These are phyloP conservation scores for Lactarius quietus DNA, from an alignment of 768 basidiomycete species.

Conservation along the genomic window DNA sequence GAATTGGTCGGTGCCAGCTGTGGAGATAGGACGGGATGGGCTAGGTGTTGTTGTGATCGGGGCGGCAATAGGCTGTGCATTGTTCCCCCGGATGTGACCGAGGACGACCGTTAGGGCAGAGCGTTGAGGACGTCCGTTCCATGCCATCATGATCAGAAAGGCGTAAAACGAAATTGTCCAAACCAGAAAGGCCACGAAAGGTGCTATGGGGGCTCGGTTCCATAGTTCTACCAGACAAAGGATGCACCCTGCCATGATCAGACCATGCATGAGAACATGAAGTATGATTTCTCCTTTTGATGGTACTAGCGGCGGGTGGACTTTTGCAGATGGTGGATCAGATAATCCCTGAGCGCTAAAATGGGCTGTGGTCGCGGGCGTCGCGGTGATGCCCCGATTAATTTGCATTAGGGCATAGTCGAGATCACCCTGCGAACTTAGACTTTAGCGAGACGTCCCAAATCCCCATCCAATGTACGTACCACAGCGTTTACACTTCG, in stretches of 20 bases:
- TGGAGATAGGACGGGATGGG: constrained; percentile 41
- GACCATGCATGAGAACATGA: constrained; percentile 52
- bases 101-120: constrained; percentile 55
- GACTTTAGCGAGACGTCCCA: neutral
- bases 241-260: constrained; percentile 56
- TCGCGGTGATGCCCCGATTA: constrained; percentile 43
- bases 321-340: constrained; percentile 28
- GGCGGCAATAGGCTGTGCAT: constrained; percentile 28
- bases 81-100: constrained; percentile 40
- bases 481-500: constrained; percentile 71
- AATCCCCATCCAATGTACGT: constrained; percentile 31
- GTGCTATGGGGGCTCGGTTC: constrained; percentile 48
- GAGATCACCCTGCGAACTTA: constrained; percentile 56
- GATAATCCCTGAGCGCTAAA: constrained; percentile 40
- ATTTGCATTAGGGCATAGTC: constrained; percentile 64
- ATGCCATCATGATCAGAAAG: constrained; percentile 50
- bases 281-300: constrained; percentile 38
- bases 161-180: constrained; percentile 60
- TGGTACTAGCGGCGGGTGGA: constrained; percentile 36
- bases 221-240: constrained; percentile 58
- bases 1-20: constrained; percentile 40
- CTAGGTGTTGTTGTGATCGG: constrained; percentile 36
- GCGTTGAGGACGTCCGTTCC: constrained; percentile 51
- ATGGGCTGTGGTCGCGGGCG: constrained; percentile 52
- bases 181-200: constrained; percentile 62